A percentile compares a stretch with the other conserved stretches of the same genome.
Evolutionary conservation across 2,329 filamentous ascomycete species (phyloP).

Genomic region (Trichoderma sp.): DNA sequence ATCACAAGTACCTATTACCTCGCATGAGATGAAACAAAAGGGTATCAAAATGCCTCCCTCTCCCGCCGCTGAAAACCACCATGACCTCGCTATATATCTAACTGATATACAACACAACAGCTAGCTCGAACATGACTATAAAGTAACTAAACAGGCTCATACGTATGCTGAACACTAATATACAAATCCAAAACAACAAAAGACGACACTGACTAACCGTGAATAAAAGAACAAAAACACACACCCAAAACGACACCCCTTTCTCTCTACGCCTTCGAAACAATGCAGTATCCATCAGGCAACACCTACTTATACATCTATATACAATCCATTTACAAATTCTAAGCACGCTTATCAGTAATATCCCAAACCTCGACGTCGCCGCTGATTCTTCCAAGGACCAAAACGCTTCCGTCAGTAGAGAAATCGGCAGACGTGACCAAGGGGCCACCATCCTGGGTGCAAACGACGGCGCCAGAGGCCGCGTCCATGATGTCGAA

Average conservation of each 20-base stretch:
- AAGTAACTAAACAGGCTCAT: neutral
- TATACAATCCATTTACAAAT: neutral
- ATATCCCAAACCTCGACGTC: conserved; percentile 39
- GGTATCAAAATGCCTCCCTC: neutral
- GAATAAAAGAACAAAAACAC: neutral
- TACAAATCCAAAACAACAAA: neutral
- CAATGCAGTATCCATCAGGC: neutral
- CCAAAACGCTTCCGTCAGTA: conserved; percentile 32
- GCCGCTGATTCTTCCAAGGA: conserved; percentile 40
- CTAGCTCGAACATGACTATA: neutral
- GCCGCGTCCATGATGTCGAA: conserved; percentile 44
- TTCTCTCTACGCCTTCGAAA: neutral
- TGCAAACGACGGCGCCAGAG: conserved; percentile 37
- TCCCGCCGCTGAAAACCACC: neutral
- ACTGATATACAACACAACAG: neutral
- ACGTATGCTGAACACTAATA: conserved; percentile 1
- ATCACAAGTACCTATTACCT: neutral
- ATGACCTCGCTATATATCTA: neutral
- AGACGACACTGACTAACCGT: neutral
- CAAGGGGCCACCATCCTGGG: conserved; percentile 29
- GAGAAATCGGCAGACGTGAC: conserved; percentile 42
- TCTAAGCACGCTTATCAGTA: conserved; percentile 21
- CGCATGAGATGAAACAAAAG: neutral
- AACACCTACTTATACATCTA: neutral
- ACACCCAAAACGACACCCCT: neutral